These are phyloP conservation scores for Yarrowia yakushimensis DNA, from an alignment of 805 yeast species.

Conservation along the genomic window DNA sequence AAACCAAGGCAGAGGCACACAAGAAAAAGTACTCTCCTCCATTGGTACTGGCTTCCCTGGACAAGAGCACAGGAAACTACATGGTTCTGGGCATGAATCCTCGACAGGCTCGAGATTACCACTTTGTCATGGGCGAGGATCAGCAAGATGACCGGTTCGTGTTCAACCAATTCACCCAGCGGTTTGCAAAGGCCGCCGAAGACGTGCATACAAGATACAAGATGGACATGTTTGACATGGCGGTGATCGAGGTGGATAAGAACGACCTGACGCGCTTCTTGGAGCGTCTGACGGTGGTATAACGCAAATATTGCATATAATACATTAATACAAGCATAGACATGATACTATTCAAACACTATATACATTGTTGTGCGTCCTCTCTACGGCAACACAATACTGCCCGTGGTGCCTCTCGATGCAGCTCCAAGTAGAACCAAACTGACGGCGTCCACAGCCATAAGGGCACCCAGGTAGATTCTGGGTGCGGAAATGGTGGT, in stretches of 20 bases:
- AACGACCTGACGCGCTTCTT: constrained; percentile 86
- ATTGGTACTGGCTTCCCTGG: constrained; percentile 78
- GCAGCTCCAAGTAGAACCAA: background rate
- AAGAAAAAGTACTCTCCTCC: constrained; percentile 54
- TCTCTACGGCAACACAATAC: background rate
- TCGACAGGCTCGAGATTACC: constrained; percentile 53
- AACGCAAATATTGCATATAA: background rate
- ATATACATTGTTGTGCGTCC: background rate
- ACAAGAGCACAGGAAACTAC: constrained; percentile 68
- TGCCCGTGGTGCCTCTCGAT: background rate
- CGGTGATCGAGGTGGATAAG: constrained; percentile 82
- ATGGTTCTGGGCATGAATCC: constrained; percentile 89
- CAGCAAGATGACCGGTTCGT: constrained; percentile 35
- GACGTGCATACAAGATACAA: constrained; percentile 83
- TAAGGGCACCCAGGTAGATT: background rate
- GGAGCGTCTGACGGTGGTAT: constrained; percentile 59
- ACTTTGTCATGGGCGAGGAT: constrained; percentile 32
- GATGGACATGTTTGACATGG: constrained; percentile 91
- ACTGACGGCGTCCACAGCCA: background rate
- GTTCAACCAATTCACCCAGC: constrained; percentile 66
- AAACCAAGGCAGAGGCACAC: constrained; percentile 80
- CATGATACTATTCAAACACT: too few species aligned
- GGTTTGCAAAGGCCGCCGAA: constrained; percentile 83
- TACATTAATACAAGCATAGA: background rate
- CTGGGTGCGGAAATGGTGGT: background rate